phyloP scores from a whole-genome alignment of 352 stramenopile genomes.

The Pythium chondricola region DNA sequence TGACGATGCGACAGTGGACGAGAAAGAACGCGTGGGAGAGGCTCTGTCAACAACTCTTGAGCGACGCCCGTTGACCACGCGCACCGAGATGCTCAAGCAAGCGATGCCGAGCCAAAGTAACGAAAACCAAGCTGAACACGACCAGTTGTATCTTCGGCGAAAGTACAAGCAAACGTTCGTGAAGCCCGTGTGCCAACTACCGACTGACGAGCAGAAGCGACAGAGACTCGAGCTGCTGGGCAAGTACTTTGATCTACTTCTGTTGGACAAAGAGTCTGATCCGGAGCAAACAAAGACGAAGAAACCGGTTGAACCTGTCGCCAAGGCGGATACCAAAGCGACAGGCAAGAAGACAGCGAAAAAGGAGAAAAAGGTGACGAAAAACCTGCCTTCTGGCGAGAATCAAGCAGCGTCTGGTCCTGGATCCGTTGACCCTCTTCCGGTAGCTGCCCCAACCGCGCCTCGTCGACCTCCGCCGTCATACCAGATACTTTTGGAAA shows the following conservation, averaged over 20 bases:
- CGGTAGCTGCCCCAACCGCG: background rate
- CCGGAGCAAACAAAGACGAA: background rate
- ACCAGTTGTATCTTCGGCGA: conserved; percentile 29
- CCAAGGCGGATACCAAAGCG: no score
- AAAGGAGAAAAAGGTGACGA: no score
- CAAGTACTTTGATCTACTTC: conserved; percentile 50
- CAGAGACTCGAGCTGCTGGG: conserved; percentile 36
- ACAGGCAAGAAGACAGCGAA: no score
- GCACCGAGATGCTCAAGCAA: conserved; percentile 62
- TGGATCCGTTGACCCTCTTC: background rate
- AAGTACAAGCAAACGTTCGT: conserved; percentile 51
- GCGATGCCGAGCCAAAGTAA: conserved; percentile 37
- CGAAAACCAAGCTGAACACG: conserved; percentile 24
- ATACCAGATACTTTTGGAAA: conserved; percentile 43
- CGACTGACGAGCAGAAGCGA: conserved; percentile 40
- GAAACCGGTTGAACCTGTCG: no score
- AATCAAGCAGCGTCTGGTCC: no score
- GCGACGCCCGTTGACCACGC: conserved; percentile 32
- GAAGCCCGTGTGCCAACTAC: conserved; percentile 26
- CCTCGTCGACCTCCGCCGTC: conserved; percentile 2
- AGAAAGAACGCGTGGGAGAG: background rate
- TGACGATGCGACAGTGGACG: conserved; percentile 17
- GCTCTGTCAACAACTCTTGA: background rate
- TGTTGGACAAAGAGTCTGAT: conserved; percentile 8
- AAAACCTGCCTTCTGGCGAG: no score